These are phyloP conservation scores for Populus euphratica DNA, from an alignment of 345 rosid species.

Conservation along the genomic window DNA sequence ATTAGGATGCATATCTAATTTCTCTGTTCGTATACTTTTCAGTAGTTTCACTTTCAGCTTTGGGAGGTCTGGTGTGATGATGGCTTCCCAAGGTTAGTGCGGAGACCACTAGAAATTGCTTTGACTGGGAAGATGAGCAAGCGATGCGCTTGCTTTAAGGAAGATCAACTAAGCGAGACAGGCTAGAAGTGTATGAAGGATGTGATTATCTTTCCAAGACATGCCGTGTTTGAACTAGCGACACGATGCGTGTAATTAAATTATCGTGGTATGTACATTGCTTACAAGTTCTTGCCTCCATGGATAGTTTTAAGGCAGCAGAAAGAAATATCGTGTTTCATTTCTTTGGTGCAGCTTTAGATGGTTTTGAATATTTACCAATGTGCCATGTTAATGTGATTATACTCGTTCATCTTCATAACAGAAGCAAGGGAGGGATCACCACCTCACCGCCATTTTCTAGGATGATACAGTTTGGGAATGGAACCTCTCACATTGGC, in stretches of 20 bases:
- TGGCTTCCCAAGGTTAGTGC: slow-evolving; percentile 83
- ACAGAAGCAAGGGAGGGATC: neutral
- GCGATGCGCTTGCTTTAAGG: slow-evolving; percentile 81
- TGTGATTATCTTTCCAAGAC: slow-evolving; percentile 65
- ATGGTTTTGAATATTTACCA: neutral
- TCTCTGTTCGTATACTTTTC: neutral
- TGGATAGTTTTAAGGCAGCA: too few relatives aligned
- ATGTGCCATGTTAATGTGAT: neutral
- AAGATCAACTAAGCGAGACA: slow-evolving; percentile 58
- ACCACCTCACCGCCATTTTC: neutral
- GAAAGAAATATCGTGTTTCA: neutral
- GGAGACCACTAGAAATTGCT: slow-evolving; percentile 86
- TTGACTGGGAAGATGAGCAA: slow-evolving; percentile 86
- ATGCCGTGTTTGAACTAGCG: slow-evolving; percentile 49
- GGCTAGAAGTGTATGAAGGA: slow-evolving; percentile 74
- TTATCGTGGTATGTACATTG: too few relatives aligned
- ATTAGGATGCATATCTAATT: neutral
- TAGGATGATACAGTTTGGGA: neutral
- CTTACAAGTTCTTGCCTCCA: too few relatives aligned
- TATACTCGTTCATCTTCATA: neutral
- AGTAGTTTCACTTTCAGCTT: neutral
- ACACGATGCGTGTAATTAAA: neutral
- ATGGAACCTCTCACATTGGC: too few relatives aligned
- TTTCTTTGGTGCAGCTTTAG: neutral
- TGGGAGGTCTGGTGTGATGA: slow-evolving; percentile 87